phyloP scores from a whole-genome alignment of 2,329 filamentous ascomycete genomes.

The Daldinia sp. region DNA sequence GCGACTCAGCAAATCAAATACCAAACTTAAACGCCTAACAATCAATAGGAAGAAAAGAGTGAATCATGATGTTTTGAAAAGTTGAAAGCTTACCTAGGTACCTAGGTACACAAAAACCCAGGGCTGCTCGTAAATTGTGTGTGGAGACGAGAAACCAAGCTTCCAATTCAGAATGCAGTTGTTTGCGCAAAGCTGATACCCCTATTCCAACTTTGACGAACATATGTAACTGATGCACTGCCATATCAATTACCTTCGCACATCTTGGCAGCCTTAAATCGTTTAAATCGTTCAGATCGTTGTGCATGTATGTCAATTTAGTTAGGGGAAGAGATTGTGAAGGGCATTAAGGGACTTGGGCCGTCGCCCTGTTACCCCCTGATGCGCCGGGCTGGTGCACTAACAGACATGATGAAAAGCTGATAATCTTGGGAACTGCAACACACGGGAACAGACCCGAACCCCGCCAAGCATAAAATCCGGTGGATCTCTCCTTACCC shows the following conservation, averaged over 20 bases:
- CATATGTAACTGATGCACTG: not conserved
- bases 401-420: constrained; percentile 3
- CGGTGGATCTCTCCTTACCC: constrained; percentile 12
- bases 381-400: constrained; percentile 8
- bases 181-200: not conserved
- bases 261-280: constrained; percentile 25
- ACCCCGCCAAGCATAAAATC: constrained; percentile 21
- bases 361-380: constrained; percentile 24
- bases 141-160: not conserved
- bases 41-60: not conserved
- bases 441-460: constrained; percentile 14
- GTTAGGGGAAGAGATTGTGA: constrained; percentile 35
- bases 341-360: constrained; percentile 28
- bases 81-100: not conserved
- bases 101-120: not conserved
- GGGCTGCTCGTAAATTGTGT: not conserved
- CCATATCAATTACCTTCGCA: constrained; percentile 4
- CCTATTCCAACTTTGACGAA: constrained; percentile 7
- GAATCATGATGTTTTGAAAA: not conserved
- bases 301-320: constrained; percentile 14
- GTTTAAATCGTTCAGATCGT: not conserved
- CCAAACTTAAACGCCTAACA: not conserved
- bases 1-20: constrained; percentile 6
- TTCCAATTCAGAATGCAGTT: not conserved
- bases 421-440: constrained; percentile 30